Conservation (phyloP, 345 rosid species). For the Crucihimalaya himalaica region DNA sequence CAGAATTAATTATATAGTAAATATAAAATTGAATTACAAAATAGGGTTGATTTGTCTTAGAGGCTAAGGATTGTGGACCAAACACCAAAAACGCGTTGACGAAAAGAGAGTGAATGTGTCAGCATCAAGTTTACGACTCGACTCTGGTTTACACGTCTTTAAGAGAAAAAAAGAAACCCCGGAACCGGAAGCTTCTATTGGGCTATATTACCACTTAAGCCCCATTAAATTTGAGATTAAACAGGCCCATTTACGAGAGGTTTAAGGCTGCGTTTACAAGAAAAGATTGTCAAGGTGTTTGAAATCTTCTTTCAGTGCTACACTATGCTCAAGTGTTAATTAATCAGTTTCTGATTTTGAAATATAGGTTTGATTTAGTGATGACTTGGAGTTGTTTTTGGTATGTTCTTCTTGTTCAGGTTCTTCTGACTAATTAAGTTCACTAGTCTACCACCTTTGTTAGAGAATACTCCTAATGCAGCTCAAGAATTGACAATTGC, state of each 20-base stretch:
- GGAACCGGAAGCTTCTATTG: conserved; percentile 38
- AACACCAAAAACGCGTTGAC: conserved; percentile 36
- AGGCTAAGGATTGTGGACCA: conserved; percentile 39
- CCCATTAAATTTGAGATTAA: background rate
- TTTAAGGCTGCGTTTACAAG: conserved; percentile 73
- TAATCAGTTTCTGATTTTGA: background rate
- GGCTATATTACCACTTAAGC: background rate
- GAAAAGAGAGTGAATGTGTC: conserved; percentile 14
- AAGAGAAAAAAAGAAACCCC: no score
- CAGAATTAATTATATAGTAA: background rate
- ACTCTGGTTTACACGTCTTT: conserved; percentile 8
- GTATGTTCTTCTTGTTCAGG: conserved; percentile 43
- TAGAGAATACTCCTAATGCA: conserved; percentile 63
- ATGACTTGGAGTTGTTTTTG: background rate
- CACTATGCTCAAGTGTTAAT: background rate
- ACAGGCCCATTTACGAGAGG: conserved; percentile 42
- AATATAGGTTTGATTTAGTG: background rate
- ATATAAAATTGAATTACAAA: no score
- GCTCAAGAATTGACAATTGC: conserved; percentile 65
- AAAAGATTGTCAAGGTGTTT: conserved; percentile 42
- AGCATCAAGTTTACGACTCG: conserved; percentile 17
- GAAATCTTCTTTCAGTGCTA: background rate
- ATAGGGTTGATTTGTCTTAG: conserved; percentile 33
- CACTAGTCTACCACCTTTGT: conserved; percentile 75
- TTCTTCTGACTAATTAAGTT: conserved; percentile 68